Base-by-base conservation (phyloP, 129 eudicot genomes). In the Logfia minima region DNA sequence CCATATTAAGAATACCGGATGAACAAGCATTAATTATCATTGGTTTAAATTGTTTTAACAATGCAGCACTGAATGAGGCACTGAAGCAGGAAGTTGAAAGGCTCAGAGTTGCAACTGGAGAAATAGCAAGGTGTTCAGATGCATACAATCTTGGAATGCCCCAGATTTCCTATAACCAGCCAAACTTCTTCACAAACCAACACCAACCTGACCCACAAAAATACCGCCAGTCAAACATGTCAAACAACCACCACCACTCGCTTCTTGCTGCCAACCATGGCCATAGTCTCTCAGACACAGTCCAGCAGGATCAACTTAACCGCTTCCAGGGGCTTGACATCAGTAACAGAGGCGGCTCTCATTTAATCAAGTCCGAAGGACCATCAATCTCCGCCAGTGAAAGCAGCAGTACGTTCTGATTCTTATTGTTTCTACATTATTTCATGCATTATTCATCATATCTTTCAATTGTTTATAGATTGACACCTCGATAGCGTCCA, bases 71-170 rank as follows among this genome's bases (percentile, higher is more conserved):
- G 52, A 90, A 90, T 81, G 96, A 92, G 75, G 98, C 98, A 72
- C 90, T 92, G 74, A 85, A 86, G 84, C 96, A 90, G 23, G 98
- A 92, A 85, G 89, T 92, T 0, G 98, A 90, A 63, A 88, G 98
- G 76, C 94, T 92, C 22, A 88, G 84, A 75, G 53, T 86, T 67
- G 98, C 96, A 18, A 92, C 96, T 0, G 96, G 98, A 43, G 93
- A 90, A 83, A 72, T 77, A 22, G 80, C 91, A 22, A 56, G 82
- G 24, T 62, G 81, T 65, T 85, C 97, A 74, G 96, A 89, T 66
- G 66, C 87, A 71, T 92, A 83, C 80, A 85, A 76, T 66, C 14
- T 82, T 43, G 86, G 88, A 56, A 80, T 87, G 85, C 97, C 87
- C 72, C 92, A 89, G 66, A 73, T 86, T 35, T 82, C 85, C 7